Percentiles rank a stretch among this genome's conserved stretches.
These are phyloP conservation scores for Xanthoparmelia taractica DNA, from an alignment of 495 filamentous ascomycete species.

Conservation along the genomic window DNA sequence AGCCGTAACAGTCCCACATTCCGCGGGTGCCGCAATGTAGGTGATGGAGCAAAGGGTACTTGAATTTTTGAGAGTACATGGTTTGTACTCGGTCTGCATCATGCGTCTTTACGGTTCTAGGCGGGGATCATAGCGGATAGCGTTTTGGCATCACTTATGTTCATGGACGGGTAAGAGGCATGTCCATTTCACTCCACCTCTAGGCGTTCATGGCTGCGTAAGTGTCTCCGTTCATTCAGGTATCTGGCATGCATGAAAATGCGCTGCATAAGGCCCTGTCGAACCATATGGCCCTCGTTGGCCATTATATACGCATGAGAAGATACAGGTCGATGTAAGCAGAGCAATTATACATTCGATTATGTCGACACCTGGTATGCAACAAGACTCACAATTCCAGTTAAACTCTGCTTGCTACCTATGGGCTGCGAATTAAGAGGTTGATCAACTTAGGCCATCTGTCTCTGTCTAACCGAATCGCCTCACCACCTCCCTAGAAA, in stretches of 20 bases:
- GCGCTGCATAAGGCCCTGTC: not conserved
- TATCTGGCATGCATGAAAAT: conserved; percentile 1
- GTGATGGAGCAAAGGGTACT: not conserved
- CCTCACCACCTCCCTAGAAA: conserved; percentile 75
- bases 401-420: not conserved
- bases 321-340: not conserved
- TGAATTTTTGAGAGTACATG: not conserved
- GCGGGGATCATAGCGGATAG: not conserved
- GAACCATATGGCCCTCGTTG: not conserved
- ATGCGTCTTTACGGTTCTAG: not conserved
- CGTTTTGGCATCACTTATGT: not conserved
- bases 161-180: not conserved
- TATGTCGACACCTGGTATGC: too few species aligned
- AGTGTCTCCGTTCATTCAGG: not conserved
- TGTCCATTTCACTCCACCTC: not conserved
- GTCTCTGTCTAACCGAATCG: conserved; percentile 32
- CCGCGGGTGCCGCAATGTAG: conserved; percentile 17
- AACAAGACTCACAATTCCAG: too few species aligned
- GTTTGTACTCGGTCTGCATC: not conserved
- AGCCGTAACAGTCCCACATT: conserved; percentile 3
- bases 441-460: not conserved
- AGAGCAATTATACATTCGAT: not conserved
- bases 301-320: too few species aligned
- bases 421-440: not conserved
- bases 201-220: conserved; percentile 8